phyloP scores from a whole-genome alignment of 2,329 filamentous ascomycete genomes.

The Ceratocystiopsis sp. region DNA sequence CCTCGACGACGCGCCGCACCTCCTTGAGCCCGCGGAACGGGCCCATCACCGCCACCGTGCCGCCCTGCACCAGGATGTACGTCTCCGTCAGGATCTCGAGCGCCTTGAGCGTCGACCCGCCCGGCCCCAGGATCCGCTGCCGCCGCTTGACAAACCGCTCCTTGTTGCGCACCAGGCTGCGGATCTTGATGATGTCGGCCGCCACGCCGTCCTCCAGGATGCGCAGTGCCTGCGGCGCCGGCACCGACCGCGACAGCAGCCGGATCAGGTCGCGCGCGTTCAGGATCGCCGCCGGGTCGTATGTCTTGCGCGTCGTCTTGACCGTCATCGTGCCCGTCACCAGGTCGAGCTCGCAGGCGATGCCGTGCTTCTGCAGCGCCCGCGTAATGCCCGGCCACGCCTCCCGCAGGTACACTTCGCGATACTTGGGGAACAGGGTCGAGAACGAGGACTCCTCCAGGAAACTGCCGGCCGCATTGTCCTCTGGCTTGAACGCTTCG shows the following conservation, averaged over 20 bases:
- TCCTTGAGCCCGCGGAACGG: constrained; percentile 88
- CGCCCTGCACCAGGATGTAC: constrained; percentile 91
- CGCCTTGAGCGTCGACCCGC: constrained; percentile 84
- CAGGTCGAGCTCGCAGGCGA: constrained; percentile 83
- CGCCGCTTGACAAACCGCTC: constrained; percentile 90
- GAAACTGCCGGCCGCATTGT: constrained; percentile 76
- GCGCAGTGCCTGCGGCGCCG: constrained; percentile 81
- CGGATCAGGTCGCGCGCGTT: constrained; percentile 93
- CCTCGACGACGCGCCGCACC: constrained; percentile 72
- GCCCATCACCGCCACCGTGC: constrained; percentile 82
- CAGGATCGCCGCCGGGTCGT: constrained; percentile 79
- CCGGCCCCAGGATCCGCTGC: constrained; percentile 81
- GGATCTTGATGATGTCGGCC: constrained; percentile 92
- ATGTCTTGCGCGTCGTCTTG: constrained; percentile 83
- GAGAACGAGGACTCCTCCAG: constrained; percentile 83
- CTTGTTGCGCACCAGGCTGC: constrained; percentile 79
- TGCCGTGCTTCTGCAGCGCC: constrained; percentile 69
- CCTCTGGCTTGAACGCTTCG: constrained; percentile 67
- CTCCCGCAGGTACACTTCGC: constrained; percentile 83
- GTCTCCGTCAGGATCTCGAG: constrained; percentile 80
- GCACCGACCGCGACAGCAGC: constrained; percentile 76
- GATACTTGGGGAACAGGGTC: constrained; percentile 85
- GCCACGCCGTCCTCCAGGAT: constrained; percentile 68
- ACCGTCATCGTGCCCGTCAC: constrained; percentile 95
- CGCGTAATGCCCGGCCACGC: constrained; percentile 85